Base-by-base conservation (phyloP, 2,329 filamentous ascomycete species). In the Aspergillus pseudoglaucus region DNA sequence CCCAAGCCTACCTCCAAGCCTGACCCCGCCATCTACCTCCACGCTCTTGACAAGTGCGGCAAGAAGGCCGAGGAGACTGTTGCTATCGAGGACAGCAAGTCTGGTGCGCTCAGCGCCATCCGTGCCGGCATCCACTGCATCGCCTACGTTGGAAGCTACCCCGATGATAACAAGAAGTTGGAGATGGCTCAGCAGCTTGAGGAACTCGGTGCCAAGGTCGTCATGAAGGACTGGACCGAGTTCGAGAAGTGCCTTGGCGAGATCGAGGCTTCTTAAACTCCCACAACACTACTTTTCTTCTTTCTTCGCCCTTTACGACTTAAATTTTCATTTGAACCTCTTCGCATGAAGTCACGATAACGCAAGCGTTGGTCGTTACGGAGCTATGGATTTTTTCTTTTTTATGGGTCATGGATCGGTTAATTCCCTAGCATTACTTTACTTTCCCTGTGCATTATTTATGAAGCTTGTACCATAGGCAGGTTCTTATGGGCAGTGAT, bases 61-160 rank as follows among this genome's bases (percentile, higher is more conserved):
- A 85, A 85, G 71, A 80, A 78, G 60, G 75, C 88, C 1, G 74
- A 75, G 42, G 84, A 94, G 75, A 83, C 80, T 56, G 77, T 95
- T 27, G 87, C 90, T 20, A 81, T 95, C 50, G 90, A 95, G 76
- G 90, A 95, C 75, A 88, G 84, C 76, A 88, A 87, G 79, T 89
- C 84, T 58, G 90, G 90, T 52, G 87, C 87, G 39, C 80, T 86
- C 49, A 88, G 87, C 55, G 85, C 83, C 49, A 82, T 84, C 61
- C 79, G 87, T 51, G 90, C 90, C 15, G 82, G 82, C 44, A 93
- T 95, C 63, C 85, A 82, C 53, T 83, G 86, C 53, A 83, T 95
- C 59, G 90, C 84, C 47, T 95, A 95, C 69, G 86, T 93, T 25
- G 90, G 90, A 33, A 85, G 85, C 48, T 93, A 91, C 69, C 70